Conservation (phyloP, 2,329 filamentous ascomycete genomes). For the Penicillium verrucosum region DNA sequence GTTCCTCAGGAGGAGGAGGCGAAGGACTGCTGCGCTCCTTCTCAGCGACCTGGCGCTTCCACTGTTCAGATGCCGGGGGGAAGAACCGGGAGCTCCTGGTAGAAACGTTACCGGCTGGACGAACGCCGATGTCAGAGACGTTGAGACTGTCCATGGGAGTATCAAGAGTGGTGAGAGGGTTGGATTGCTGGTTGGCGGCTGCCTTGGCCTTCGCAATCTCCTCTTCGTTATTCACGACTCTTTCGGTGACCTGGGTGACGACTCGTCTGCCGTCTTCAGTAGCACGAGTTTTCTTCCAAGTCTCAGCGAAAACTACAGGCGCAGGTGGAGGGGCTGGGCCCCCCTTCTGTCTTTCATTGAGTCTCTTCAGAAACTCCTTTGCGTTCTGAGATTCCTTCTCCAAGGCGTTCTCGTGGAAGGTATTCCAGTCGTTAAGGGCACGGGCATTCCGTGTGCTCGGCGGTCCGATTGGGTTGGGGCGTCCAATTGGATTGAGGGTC, state of each 20-base stretch:
- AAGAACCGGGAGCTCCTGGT: constrained; percentile 50
- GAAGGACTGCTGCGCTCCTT: constrained; percentile 43
- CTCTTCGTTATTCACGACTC: constrained; percentile 11
- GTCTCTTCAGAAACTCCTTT: constrained; percentile 41
- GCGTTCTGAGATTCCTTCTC: constrained; percentile 43
- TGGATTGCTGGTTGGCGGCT: constrained; percentile 23
- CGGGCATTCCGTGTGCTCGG: constrained; percentile 37
- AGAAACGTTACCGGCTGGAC: constrained; percentile 34
- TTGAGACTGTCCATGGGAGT: constrained; percentile 9
- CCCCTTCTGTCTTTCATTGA: constrained; percentile 33
- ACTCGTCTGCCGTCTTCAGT: constrained; percentile 44
- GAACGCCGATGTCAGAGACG: not conserved
- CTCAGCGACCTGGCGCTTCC: constrained; percentile 31
- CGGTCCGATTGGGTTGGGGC: constrained; percentile 48
- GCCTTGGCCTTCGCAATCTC: not conserved
- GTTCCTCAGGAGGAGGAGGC: constrained; percentile 57
- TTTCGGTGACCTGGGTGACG: constrained; percentile 36
- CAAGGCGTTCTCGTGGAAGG: constrained; percentile 41
- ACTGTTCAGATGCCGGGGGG: constrained; percentile 40
- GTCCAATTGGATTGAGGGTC: constrained; percentile 39
- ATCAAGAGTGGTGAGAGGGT: constrained; percentile 37
- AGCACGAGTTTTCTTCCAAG: constrained; percentile 46
- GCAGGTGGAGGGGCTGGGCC: constrained; percentile 21
- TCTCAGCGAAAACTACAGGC: constrained; percentile 42
- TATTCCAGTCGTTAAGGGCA: constrained; percentile 42